Evolutionary conservation across 2,329 filamentous ascomycete genomes (phyloP).

Genomic region (Teratosphaeria epicoccoides): DNA sequence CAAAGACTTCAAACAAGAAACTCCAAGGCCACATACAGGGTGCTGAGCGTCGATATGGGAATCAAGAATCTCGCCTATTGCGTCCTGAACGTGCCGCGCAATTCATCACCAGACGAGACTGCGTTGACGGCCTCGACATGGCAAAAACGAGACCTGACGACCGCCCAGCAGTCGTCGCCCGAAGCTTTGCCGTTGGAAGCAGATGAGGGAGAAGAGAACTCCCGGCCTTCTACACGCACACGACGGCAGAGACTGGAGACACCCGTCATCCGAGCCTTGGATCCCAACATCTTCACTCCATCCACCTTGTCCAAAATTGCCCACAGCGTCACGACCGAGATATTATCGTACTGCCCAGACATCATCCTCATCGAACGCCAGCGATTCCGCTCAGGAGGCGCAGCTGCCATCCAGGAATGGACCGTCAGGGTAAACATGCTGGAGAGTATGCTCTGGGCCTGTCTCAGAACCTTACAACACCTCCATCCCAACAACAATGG

Average conservation of each 20-base stretch:
- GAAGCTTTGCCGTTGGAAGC: neutral
- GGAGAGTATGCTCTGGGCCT: slow-evolving; percentile 69
- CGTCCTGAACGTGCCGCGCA: slow-evolving; percentile 29
- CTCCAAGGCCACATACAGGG: slow-evolving; percentile 10
- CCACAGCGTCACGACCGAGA: slow-evolving; percentile 41
- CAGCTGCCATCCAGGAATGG: slow-evolving; percentile 63
- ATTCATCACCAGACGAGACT: neutral
- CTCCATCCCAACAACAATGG: slow-evolving; percentile 28
- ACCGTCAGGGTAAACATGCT: slow-evolving; percentile 72
- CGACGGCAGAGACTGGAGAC: neutral
- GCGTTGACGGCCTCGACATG: slow-evolving; percentile 27
- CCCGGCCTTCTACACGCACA: neutral
- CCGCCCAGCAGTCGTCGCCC: neutral
- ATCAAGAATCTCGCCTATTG: slow-evolving; percentile 72
- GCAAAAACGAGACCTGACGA: slow-evolving; percentile 25
- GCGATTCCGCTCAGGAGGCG: slow-evolving; percentile 54
- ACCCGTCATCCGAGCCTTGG: neutral
- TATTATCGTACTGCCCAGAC: slow-evolving; percentile 48
- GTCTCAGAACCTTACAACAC: slow-evolving; percentile 49
- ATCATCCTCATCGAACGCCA: slow-evolving; percentile 62
- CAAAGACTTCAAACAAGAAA: neutral
- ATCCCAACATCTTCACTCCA: slow-evolving; percentile 31
- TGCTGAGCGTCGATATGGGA: slow-evolving; percentile 76
- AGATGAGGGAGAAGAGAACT: neutral
- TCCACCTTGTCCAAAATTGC: slow-evolving; percentile 45